phyloP scores from a whole-genome alignment of 257 asterid species.

The Apocynum venetum region DNA sequence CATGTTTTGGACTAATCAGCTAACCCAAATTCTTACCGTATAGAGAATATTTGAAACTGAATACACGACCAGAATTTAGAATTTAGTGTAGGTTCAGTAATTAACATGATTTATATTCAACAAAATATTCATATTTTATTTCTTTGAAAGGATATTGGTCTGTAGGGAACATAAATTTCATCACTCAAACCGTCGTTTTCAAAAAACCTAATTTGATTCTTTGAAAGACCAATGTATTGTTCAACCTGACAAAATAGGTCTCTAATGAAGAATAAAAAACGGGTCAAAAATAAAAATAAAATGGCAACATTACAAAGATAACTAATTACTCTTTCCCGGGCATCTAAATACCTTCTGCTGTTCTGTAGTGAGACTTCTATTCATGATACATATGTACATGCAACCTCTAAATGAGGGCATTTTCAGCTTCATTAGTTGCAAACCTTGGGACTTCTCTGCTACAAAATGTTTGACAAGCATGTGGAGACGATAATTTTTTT shows the following conservation, averaged over 20 bases:
- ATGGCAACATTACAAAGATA: neutral
- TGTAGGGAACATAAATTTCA: too few species aligned
- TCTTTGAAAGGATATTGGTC: neutral
- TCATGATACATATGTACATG: neutral
- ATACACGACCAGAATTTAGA: neutral
- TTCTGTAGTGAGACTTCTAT: neutral
- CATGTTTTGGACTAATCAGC: too few species aligned
- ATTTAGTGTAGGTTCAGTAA: neutral
- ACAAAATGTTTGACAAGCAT: neutral
- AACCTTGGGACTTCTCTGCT: neutral
- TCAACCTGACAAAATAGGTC: conserved; percentile 1
- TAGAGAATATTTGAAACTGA: neutral
- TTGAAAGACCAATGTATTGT: neutral
- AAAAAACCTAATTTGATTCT: neutral
- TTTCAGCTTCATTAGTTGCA: neutral
- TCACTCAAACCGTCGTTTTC: too few species aligned
- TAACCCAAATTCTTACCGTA: too few species aligned
- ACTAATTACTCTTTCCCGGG: neutral
- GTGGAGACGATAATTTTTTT: neutral
- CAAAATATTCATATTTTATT: too few species aligned
- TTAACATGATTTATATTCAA: neutral
- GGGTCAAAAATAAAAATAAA: neutral
- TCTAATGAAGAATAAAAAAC: neutral
- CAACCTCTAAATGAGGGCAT: neutral
- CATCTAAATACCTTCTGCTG: neutral